A percentile compares a stretch with the other conserved stretches of the same genome.
Evolutionary conservation across 2,329 filamentous ascomycete genomes (phyloP).

Genomic region (Cladobotryum mycophilum): DNA sequence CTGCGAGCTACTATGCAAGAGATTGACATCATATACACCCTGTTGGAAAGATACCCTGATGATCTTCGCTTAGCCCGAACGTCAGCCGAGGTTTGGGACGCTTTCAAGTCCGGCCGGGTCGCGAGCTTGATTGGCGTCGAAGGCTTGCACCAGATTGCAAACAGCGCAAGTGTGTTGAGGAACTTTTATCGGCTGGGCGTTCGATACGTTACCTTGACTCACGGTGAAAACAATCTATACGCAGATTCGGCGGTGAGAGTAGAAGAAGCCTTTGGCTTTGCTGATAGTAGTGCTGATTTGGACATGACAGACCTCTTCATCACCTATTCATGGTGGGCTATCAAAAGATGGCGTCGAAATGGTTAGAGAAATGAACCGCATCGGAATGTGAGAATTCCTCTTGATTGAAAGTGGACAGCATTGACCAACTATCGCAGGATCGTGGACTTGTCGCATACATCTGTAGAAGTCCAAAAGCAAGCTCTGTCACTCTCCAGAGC

Average conservation of each 20-base stretch:
- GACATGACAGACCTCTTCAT: neutral
- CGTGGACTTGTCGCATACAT: conserved; percentile 68
- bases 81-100: conserved; percentile 50
- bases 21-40: conserved; percentile 59
- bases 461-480: conserved; percentile 4
- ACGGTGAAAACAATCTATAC: conserved; percentile 45
- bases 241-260: conserved; percentile 10
- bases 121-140: conserved; percentile 72
- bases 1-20: conserved; percentile 59
- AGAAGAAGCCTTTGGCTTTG: neutral
- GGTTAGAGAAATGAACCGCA: conserved; percentile 13
- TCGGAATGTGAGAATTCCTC: conserved; percentile 15
- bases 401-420: no score
- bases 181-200: conserved; percentile 68
- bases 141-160: conserved; percentile 82
- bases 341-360: conserved; percentile 9
- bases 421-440: conserved; percentile 34
- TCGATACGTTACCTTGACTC: conserved; percentile 75
- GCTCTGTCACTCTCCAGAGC: conserved; percentile 38
- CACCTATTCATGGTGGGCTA: conserved; percentile 4
- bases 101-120: conserved; percentile 52
- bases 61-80: conserved; percentile 57
- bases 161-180: conserved; percentile 65
- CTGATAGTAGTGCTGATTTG: accelerated
- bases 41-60: conserved; percentile 54